Percentiles rank a stretch among this genome's conserved stretches.
These are phyloP conservation scores for Trypanosoma scelopori DNA, from an alignment of 208 protist genomes.

Conservation along the genomic window DNA sequence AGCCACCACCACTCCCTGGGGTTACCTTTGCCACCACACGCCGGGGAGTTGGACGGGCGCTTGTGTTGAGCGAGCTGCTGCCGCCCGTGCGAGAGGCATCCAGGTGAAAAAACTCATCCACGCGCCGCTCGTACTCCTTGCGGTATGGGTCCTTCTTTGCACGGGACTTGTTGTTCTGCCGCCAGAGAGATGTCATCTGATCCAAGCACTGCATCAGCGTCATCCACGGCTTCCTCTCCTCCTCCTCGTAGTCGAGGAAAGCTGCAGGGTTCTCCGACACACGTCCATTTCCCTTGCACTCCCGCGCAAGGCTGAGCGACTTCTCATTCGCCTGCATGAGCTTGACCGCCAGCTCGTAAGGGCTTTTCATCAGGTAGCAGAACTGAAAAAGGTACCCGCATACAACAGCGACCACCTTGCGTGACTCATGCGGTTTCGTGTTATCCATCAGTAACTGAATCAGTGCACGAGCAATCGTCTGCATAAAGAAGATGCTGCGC, in stretches of 20 bases:
- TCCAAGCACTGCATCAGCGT: slow-evolving; percentile 68
- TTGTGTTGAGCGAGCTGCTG: slow-evolving; percentile 49
- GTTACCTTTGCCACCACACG: slow-evolving; percentile 61
- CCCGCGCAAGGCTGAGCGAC: slow-evolving; percentile 31
- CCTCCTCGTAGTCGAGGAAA: slow-evolving; percentile 34
- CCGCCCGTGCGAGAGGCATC: slow-evolving; percentile 10
- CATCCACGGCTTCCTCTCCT: slow-evolving; percentile 55
- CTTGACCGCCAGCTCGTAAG: slow-evolving; percentile 50
- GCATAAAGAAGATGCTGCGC: slow-evolving; percentile 35
- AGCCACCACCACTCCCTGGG: slow-evolving; percentile 24
- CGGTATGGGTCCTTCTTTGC: slow-evolving; percentile 31
- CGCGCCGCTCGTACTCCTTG: slow-evolving; percentile 40
- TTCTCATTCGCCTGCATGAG: slow-evolving; percentile 33
- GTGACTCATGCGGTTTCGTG: slow-evolving; percentile 41
- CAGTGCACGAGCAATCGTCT: slow-evolving; percentile 45
- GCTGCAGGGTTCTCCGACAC: slow-evolving; percentile 8
- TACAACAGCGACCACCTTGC: slow-evolving; percentile 59
- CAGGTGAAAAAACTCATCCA: slow-evolving; percentile 28
- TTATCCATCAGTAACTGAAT: slow-evolving; percentile 60
- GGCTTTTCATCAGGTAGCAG: slow-evolving; percentile 63
- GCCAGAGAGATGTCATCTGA: slow-evolving; percentile 63
- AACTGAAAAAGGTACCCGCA: slow-evolving; percentile 79
- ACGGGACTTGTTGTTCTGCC: slow-evolving; percentile 31
- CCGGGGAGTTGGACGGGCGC: slow-evolving; percentile 71
- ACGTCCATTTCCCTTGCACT: slow-evolving; percentile 16